Evolutionary conservation across 345 rosid genomes (phyloP).

Genomic region (Arabis alpina): DNA sequence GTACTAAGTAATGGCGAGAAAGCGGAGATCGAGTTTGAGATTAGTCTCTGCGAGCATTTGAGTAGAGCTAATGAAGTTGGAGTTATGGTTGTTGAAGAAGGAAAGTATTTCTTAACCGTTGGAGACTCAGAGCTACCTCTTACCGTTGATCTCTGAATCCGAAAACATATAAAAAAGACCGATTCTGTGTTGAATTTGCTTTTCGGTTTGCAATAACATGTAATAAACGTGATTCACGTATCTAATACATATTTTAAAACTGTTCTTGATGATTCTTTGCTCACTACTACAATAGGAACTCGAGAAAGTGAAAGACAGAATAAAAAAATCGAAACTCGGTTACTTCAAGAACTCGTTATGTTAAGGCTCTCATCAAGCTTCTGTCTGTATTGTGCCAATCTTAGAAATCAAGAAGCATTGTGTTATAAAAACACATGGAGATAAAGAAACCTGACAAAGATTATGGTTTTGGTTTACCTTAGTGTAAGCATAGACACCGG

Average conservation of each 20-base stretch:
- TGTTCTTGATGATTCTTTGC: conserved; percentile 27
- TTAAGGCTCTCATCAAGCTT: conserved; percentile 69
- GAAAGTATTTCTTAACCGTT: conserved; percentile 65
- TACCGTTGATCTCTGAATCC: conserved; percentile 46
- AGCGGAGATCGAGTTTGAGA: conserved; percentile 58
- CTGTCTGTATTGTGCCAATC: conserved; percentile 89
- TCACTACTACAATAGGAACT: conserved; percentile 28
- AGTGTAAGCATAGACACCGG: conserved; percentile 97
- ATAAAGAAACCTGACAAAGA: not conserved
- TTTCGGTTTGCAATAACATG: conserved; percentile 26
- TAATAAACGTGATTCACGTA: conserved; percentile 13
- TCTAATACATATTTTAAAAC: conserved; percentile 22
- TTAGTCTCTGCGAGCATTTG: conserved; percentile 66
- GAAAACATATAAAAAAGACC: conserved; percentile 45
- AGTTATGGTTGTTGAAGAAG: conserved; percentile 70
- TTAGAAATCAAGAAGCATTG: conserved; percentile 47
- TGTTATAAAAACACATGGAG: conserved; percentile 13
- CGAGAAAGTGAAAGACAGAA: not conserved
- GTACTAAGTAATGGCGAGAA: conserved; percentile 56
- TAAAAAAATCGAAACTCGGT: not conserved
- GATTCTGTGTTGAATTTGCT: conserved; percentile 3
- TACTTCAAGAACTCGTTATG: conserved; percentile 33
- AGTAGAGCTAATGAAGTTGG: conserved; percentile 74
- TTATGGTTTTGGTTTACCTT: conserved; percentile 53
- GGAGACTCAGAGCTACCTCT: conserved; percentile 67